Conservation (phyloP, 306 rosid genomes). For the Hippophae rhamnoides region DNA sequence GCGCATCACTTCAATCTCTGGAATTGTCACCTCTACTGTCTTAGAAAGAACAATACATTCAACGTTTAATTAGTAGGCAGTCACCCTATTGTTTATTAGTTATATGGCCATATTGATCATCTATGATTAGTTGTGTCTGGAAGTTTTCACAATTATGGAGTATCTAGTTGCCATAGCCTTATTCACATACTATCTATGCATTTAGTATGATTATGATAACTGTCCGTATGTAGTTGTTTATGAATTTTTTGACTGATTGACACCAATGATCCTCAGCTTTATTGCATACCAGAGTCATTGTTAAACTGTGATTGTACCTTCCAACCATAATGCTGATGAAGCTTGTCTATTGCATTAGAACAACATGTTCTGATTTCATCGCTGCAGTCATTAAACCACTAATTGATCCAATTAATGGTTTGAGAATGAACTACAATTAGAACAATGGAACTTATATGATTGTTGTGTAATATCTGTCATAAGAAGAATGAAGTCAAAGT, state of each 20-base stretch:
- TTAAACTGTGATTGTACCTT: slow-evolving; percentile 43
- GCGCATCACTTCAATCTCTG: slow-evolving; percentile 92
- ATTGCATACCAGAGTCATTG: neutral
- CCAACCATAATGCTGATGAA: slow-evolving; percentile 64
- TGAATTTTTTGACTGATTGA: neutral
- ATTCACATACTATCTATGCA: too few species aligned
- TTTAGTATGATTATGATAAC: too few species aligned
- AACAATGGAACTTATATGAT: slow-evolving; percentile 5
- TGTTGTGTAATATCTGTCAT: neutral
- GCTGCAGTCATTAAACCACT: slow-evolving; percentile 96
- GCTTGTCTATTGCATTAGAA: slow-evolving; percentile 49
- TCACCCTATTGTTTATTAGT: neutral
- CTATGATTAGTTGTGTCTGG: neutral
- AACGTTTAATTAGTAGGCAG: slow-evolving; percentile 18
- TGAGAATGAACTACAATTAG: slow-evolving; percentile 8
- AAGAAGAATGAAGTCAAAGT: neutral
- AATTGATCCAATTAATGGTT: slow-evolving; percentile 59
- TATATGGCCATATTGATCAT: neutral
- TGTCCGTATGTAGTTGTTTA: too few species aligned
- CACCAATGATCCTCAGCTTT: neutral
- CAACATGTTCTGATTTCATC: slow-evolving; percentile 69
- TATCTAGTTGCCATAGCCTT: too few species aligned
- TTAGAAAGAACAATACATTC: slow-evolving; percentile 19
- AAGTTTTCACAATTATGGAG: too few species aligned
- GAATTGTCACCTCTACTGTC: slow-evolving; percentile 80